Percentiles rank a stretch among this genome's conserved stretches.
phyloP scores from a whole-genome alignment of 106 monocot species.

The Posidonia australis region DNA sequence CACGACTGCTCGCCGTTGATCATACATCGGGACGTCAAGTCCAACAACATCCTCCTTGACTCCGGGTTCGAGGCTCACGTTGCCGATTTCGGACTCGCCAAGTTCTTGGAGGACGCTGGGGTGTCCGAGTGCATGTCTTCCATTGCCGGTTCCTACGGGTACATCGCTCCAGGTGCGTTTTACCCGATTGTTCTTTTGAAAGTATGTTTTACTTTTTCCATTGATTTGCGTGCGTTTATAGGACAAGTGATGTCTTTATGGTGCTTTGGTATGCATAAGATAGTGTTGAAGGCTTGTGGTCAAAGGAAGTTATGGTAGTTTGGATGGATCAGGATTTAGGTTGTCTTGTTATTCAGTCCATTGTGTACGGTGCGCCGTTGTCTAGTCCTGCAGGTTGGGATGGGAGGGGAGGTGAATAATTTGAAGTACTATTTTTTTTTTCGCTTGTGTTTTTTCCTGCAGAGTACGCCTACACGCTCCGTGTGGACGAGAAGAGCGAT shows the following conservation, averaged over 20 bases:
- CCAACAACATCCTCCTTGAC: slow-evolving; percentile 81
- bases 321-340: neutral
- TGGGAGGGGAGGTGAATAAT: no score
- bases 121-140: slow-evolving; percentile 89
- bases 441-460: neutral
- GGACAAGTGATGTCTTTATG: no score
- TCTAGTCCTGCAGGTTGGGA: no score
- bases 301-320: no score
- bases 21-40: slow-evolving; percentile 83
- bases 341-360: neutral
- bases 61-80: slow-evolving; percentile 81
- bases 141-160: slow-evolving; percentile 90
- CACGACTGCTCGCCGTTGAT: slow-evolving; percentile 84
- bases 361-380: no score
- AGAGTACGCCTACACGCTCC: slow-evolving; percentile 95
- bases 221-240: no score
- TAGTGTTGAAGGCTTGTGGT: no score
- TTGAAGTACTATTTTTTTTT: no score
- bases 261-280: no score
- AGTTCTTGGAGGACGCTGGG: slow-evolving; percentile 39
- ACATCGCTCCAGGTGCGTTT: slow-evolving; percentile 83
- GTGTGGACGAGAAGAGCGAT: slow-evolving; percentile 97
- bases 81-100: slow-evolving; percentile 90
- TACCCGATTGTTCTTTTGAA: neutral
- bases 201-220: no score